These are phyloP conservation scores for Lactarius evosmus DNA, from an alignment of 768 basidiomycete genomes.

Conservation along the genomic window DNA sequence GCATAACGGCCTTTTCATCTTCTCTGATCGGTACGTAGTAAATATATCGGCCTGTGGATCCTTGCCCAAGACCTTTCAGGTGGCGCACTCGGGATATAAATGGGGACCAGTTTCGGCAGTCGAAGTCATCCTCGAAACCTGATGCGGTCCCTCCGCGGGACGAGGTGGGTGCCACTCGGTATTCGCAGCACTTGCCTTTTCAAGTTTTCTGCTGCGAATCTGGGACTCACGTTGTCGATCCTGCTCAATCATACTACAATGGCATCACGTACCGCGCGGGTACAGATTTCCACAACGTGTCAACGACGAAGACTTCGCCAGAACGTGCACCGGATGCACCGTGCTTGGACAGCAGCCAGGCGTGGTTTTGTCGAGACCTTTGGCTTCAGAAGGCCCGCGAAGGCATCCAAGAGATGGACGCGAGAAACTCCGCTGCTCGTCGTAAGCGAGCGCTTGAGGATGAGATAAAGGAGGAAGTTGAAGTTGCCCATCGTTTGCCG, in stretches of 20 bases:
- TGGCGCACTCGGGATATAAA: slow-evolving; percentile 98
- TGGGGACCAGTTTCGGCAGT: slow-evolving; percentile 97
- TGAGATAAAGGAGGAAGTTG: slow-evolving; percentile 33
- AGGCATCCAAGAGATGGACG: slow-evolving; percentile 56
- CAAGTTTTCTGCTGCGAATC: slow-evolving; percentile 99
- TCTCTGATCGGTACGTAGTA: slow-evolving; percentile 77
- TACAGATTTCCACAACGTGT: slow-evolving; percentile 75
- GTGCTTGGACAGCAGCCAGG: slow-evolving; percentile 94
- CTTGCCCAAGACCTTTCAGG: slow-evolving; percentile 39
- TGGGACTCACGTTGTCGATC: slow-evolving; percentile 96
- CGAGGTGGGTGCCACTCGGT: slow-evolving; percentile 72
- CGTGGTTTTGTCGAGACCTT: slow-evolving; percentile 97
- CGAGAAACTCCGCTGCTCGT: slow-evolving; percentile 22
- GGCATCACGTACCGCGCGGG: slow-evolving; percentile 85
- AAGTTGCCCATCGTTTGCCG: slow-evolving; percentile 32
- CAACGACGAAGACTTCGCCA: slow-evolving; percentile 50
- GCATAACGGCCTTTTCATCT: slow-evolving; percentile 95
- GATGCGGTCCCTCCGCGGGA: slow-evolving; percentile 94
- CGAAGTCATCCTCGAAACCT: slow-evolving; percentile 86
- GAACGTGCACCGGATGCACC: slow-evolving; percentile 72
- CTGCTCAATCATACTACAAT: slow-evolving; percentile 91
- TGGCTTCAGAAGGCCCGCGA: slow-evolving; percentile 89
- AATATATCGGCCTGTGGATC: not conserved
- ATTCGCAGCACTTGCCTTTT: slow-evolving; percentile 91
- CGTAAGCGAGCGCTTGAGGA: slow-evolving; percentile 36